These are phyloP conservation scores for Naumovozyma baii DNA, from an alignment of 805 yeast species.

Conservation along the genomic window DNA sequence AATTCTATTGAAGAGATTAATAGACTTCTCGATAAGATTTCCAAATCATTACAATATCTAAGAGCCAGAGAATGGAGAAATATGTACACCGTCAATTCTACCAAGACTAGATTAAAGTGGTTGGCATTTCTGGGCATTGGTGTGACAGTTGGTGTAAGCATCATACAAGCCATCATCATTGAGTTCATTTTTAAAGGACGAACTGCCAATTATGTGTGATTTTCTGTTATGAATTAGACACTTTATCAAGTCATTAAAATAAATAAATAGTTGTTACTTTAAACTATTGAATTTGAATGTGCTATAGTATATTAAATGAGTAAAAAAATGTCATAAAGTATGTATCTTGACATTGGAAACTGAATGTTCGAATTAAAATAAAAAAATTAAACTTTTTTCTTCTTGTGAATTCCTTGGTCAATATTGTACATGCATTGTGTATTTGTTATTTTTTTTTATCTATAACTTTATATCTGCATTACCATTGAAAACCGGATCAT, in stretches of 20 bases:
- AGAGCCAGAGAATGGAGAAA: constrained; percentile 95
- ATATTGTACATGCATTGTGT: neutral
- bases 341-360: neutral
- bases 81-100: constrained; percentile 74
- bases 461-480: neutral
- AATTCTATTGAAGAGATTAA: constrained; percentile 46
- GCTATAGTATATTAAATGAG: too few relatives aligned
- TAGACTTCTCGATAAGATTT: constrained; percentile 44
- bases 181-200: constrained; percentile 59
- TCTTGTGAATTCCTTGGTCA: neutral
- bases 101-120: constrained; percentile 66
- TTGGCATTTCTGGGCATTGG: constrained; percentile 64
- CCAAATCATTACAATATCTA: constrained; percentile 63
- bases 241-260: too few relatives aligned
- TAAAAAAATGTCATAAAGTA: too few relatives aligned
- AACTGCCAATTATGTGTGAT: neutral
- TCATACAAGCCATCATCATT: constrained; percentile 62
- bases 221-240: too few relatives aligned
- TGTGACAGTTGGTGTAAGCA: constrained; percentile 63
- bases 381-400: neutral
- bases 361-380: neutral
- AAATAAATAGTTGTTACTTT: too few relatives aligned
- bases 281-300: too few relatives aligned
- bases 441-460: too few relatives aligned
- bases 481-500: too few relatives aligned